These are phyloP conservation scores for Nepenthes alata DNA, from an alignment of 179 eudicot species.

Conservation along the genomic window DNA sequence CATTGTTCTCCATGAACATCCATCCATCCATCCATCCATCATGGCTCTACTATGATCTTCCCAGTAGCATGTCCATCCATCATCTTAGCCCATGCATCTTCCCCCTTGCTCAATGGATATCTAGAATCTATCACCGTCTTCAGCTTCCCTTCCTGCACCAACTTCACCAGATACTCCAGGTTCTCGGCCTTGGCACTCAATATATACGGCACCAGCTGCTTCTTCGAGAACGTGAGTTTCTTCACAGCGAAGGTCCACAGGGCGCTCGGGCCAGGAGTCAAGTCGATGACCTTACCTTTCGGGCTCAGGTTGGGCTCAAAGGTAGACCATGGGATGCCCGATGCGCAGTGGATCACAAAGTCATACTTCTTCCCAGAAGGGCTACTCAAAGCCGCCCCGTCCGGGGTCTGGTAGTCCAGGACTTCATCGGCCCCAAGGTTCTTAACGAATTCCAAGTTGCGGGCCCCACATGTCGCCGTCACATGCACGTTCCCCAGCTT, in stretches of 20 bases:
- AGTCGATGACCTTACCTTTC: conserved; percentile 54
- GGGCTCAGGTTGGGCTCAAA: conserved; percentile 44
- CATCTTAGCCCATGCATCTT: conserved; percentile 62
- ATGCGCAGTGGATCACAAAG: conserved; percentile 47
- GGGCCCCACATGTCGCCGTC: conserved; percentile 67
- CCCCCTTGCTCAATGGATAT: conserved; percentile 41
- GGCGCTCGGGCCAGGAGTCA: conserved; percentile 33
- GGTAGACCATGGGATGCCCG: conserved; percentile 43
- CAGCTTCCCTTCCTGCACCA: conserved; percentile 50
- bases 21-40: conserved; percentile 4
- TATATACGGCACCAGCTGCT: conserved; percentile 38
- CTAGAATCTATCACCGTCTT: conserved; percentile 61
- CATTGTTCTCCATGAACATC: no score
- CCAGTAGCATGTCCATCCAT: conserved; percentile 59
- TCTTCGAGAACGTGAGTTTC: conserved; percentile 47
- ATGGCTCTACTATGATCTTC: conserved; percentile 48
- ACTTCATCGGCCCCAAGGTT: conserved; percentile 71
- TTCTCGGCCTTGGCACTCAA: conserved; percentile 27
- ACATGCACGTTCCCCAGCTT: conserved; percentile 57
- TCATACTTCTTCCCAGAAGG: conserved; percentile 61
- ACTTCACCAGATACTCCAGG: conserved; percentile 36
- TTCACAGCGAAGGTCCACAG: conserved; percentile 37
- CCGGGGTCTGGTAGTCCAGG: conserved; percentile 51
- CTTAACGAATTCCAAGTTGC: conserved; percentile 53
- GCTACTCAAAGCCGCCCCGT: conserved; percentile 50